Conservation (phyloP, 768 basidiomycete genomes). For the Asterophora parasitica region DNA sequence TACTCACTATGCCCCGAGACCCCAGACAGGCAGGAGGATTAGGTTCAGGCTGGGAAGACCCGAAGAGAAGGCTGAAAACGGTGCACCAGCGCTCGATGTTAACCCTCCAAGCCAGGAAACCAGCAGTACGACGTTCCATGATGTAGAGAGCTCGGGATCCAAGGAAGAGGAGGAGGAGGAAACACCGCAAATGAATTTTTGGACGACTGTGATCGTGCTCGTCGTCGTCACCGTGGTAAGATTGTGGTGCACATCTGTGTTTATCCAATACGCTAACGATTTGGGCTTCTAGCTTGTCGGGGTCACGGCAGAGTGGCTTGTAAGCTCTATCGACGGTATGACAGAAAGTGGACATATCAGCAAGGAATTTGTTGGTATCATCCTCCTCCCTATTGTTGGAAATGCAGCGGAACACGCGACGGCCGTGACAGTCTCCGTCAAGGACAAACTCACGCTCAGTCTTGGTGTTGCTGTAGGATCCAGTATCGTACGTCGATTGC, state of each 20-base stretch:
- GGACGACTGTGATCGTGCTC: conserved; percentile 50
- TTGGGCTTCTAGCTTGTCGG: conserved; percentile 48
- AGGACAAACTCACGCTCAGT: conserved; percentile 85
- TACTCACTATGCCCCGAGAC: conserved; percentile 26
- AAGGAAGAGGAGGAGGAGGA: conserved; percentile 41
- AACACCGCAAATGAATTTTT: conserved; percentile 51
- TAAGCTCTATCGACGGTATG: conserved; percentile 77
- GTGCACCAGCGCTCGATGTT: neutral
- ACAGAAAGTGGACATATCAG: conserved; percentile 52
- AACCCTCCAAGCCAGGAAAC: conserved; percentile 8
- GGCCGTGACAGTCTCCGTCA: conserved; percentile 87
- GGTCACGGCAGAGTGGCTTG: conserved; percentile 66
- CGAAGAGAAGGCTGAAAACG: neutral
- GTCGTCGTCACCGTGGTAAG: conserved; percentile 61
- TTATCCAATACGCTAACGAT: conserved; percentile 11
- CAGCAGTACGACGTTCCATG: conserved; percentile 9
- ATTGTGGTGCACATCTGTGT: conserved; percentile 4
- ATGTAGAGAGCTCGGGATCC: conserved; percentile 5
- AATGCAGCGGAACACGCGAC: conserved; percentile 92
- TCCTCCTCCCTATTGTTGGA: conserved; percentile 86
- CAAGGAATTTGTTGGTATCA: conserved; percentile 80
- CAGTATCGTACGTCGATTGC: conserved; percentile 53
- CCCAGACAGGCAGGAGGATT: neutral
- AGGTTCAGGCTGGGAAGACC: neutral
- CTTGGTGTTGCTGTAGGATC: conserved; percentile 86